Evolutionary conservation across 164 flowering plant genomes (phyloP), one percentile per base, ranked within the genome.

Genomic region (Dillenia suffruticosa): DNA sequence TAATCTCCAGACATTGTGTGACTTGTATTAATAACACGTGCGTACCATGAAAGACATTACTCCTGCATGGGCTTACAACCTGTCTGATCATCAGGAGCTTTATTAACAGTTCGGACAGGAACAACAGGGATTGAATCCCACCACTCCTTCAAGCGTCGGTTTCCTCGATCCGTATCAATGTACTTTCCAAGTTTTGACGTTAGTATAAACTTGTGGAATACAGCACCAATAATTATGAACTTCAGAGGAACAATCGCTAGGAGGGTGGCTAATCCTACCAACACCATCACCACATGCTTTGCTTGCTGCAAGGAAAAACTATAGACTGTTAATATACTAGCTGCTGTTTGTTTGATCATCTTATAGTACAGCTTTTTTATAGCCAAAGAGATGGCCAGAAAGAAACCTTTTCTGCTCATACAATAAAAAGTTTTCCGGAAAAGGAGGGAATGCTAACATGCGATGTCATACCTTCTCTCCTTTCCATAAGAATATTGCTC

Each of bases 101-200:
- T 63, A 19, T 82, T 81, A 0, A 62, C 76, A 10, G 77, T 56
- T 32, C 82, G 81, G 1, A 91, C 85, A 0, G 88, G 89, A 51
- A 81, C 56, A 3, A 88, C 75, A 0, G 96, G 97, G 52, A 91
- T 86, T 0, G 97, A 85, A 48, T 82, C 81, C 99, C 99, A 94
- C 99, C 97, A 88, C 62, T 89, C 97, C 65, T 71, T 80, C 3
- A 84, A 32, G 15, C 97, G 71, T 44, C 96, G 66, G 16, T 79
- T 65, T 1, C 86, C 78, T 51, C 56, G 67, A 8, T 76, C 72
- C 13, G 59, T 74, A 12, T 56, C 58, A 56, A 72, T 14, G 72
- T 24, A 15, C 71, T 79, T 79, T 24, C 81, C 81, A 1, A 77
- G 15, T 65, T 59, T 79, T 12, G 87, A 83, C 9, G 77, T 79